Percentiles rank a stretch among this genome's conserved stretches.
Evolutionary conservation across 2,329 filamentous ascomycete species (phyloP).

Genomic region (Penicillium sp.): DNA sequence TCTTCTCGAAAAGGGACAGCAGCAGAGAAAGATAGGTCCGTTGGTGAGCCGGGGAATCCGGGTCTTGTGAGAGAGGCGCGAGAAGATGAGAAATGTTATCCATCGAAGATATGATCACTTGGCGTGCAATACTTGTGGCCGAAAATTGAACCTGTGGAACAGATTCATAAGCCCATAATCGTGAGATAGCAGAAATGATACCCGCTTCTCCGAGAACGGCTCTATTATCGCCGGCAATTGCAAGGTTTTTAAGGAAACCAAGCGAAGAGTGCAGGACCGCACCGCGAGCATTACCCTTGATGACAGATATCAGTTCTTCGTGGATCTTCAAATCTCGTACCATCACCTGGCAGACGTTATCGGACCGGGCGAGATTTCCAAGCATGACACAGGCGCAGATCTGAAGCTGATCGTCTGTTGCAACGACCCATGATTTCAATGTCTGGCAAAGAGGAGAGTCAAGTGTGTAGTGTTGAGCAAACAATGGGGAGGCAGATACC

Average conservation of each 20-base stretch:
- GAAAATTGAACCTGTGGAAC: conserved; percentile 48
- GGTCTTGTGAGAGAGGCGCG: conserved; percentile 29
- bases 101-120: conserved; percentile 39
- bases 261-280: conserved; percentile 46
- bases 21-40: conserved; percentile 44
- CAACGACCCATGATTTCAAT: conserved; percentile 42
- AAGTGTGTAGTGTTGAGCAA: conserved; percentile 41
- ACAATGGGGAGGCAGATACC: conserved; percentile 39
- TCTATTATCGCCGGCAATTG: conserved; percentile 46
- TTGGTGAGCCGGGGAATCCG: conserved; percentile 28
- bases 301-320: conserved; percentile 39
- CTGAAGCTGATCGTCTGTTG: conserved; percentile 44
- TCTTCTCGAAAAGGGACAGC: conserved; percentile 42
- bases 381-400: conserved; percentile 50
- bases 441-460: conserved; percentile 36
- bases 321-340: conserved; percentile 43
- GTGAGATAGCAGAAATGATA: conserved; percentile 40
- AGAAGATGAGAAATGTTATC: conserved; percentile 42
- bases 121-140: conserved; percentile 43
- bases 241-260: conserved; percentile 50
- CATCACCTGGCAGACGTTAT: conserved; percentile 44
- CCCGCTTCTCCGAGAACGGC: conserved; percentile 39
- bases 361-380: conserved; percentile 48
- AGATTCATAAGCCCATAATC: conserved; percentile 43
- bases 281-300: conserved; percentile 40